A percentile compares a stretch with the other conserved stretches of the same genome.
Evolutionary conservation across 1,284 basidiomycete genomes (phyloP).

Genomic region (Inonotus obliquus): DNA sequence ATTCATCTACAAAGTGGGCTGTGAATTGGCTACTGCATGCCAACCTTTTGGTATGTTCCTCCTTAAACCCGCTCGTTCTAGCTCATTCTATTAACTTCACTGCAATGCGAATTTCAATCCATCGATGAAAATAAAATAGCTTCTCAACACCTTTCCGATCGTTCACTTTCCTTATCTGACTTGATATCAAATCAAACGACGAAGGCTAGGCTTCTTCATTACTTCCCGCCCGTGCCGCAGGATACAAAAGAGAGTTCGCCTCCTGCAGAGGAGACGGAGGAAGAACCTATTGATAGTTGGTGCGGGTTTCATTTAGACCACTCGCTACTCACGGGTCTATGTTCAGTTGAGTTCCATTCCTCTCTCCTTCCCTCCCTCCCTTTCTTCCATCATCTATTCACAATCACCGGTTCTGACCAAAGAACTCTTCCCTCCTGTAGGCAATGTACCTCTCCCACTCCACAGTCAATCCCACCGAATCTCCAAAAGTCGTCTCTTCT

Average conservation of each 20-base stretch:
- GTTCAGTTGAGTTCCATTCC: conserved; percentile 46
- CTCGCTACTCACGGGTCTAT: conserved; percentile 84
- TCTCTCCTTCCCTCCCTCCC: neutral
- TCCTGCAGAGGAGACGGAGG: conserved; percentile 47
- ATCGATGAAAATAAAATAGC: conserved; percentile 33
- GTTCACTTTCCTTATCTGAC: conserved; percentile 55
- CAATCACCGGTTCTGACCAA: conserved; percentile 30
- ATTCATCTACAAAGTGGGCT: conserved; percentile 59
- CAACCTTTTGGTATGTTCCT: conserved; percentile 73
- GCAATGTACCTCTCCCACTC: conserved; percentile 71
- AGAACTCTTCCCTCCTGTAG: conserved; percentile 35
- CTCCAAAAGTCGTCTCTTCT: conserved; percentile 50
- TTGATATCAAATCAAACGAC: conserved; percentile 64
- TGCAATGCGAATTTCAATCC: neutral
- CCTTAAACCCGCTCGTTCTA: neutral
- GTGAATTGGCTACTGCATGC: conserved; percentile 77
- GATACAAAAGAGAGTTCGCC: conserved; percentile 20
- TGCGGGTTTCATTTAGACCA: conserved; percentile 85
- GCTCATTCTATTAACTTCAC: too few relatives aligned
- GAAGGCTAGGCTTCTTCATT: conserved; percentile 87
- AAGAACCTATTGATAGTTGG: conserved; percentile 74
- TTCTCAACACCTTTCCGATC: conserved; percentile 56
- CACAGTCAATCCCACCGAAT: conserved; percentile 25
- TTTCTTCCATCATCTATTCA: neutral
- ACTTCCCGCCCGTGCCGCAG: conserved; percentile 64